Conservation (phyloP, 2,329 filamentous ascomycete species). For the Gyromitra esculenta region DNA sequence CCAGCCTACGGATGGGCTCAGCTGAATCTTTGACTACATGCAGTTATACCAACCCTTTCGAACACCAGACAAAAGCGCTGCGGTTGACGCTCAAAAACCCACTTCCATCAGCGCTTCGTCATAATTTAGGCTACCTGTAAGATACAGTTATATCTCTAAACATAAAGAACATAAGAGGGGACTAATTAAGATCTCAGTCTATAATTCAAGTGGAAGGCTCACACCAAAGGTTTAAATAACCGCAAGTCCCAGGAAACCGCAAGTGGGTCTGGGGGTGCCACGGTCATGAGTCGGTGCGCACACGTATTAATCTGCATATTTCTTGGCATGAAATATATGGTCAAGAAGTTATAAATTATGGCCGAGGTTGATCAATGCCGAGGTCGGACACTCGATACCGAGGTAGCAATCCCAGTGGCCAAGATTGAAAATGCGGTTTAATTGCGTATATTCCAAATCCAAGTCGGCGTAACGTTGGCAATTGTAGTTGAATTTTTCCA, state of each 20-base stretch:
- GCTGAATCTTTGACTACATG: neutral
- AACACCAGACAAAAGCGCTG: neutral
- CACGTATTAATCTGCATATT: neutral
- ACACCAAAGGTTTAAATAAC: neutral
- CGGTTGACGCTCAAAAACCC: neutral
- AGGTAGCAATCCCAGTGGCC: neutral
- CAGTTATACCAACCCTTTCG: neutral
- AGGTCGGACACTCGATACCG: neutral
- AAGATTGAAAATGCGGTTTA: neutral
- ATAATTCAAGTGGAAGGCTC: too few relatives aligned
- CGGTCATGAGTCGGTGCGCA: neutral
- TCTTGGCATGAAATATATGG: neutral
- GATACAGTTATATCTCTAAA: too few relatives aligned
- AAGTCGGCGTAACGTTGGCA: neutral
- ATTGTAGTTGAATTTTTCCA: too few relatives aligned
- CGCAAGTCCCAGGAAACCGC: neutral
- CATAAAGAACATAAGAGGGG: too few relatives aligned
- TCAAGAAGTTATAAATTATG: neutral
- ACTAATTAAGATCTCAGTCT: too few relatives aligned
- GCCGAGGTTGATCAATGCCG: neutral
- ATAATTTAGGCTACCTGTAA: neutral
- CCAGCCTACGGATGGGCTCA: neutral
- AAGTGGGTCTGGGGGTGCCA: neutral
- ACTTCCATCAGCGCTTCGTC: neutral
- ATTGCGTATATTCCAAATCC: neutral